Percentiles rank a stretch among this genome's conserved stretches.
phyloP scores from a whole-genome alignment of 2,329 filamentous ascomycete genomes.

The Fusarium equiseti region DNA sequence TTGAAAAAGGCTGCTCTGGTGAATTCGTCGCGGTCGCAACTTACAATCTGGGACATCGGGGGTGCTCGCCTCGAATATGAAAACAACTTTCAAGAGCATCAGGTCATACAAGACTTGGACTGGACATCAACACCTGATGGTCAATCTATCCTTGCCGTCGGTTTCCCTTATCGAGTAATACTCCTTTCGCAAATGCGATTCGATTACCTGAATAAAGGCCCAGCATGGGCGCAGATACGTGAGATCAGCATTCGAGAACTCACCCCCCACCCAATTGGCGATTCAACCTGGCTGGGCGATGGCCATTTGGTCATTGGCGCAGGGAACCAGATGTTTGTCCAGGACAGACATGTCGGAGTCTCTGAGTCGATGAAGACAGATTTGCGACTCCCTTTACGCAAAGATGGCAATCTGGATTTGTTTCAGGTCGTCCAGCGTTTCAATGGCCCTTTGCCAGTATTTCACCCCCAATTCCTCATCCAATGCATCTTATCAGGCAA shows the following conservation, averaged over 20 bases:
- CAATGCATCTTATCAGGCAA: slow-evolving; percentile 90
- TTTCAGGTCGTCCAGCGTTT: slow-evolving; percentile 86
- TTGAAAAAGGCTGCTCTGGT: slow-evolving; percentile 89
- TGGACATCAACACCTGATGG: slow-evolving; percentile 94
- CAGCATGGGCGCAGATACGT: slow-evolving; percentile 88
- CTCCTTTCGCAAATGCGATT: slow-evolving; percentile 90
- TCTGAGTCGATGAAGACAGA: slow-evolving; percentile 69
- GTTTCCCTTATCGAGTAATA: slow-evolving; percentile 86
- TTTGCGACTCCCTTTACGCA: slow-evolving; percentile 61
- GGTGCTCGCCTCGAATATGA: slow-evolving; percentile 85
- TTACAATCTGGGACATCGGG: slow-evolving; percentile 93
- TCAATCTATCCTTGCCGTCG: slow-evolving; percentile 91
- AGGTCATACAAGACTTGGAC: slow-evolving; percentile 86
- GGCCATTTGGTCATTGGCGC: slow-evolving; percentile 89
- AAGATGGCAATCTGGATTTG: slow-evolving; percentile 71
- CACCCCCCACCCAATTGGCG: slow-evolving; percentile 90
- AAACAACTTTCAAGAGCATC: slow-evolving; percentile 77
- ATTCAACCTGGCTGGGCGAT: slow-evolving; percentile 89
- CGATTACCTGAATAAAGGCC: slow-evolving; percentile 87
- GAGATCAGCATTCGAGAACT: slow-evolving; percentile 85
- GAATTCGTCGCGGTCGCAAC: slow-evolving; percentile 75
- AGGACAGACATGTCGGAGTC: slow-evolving; percentile 79
- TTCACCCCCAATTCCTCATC: slow-evolving; percentile 90
- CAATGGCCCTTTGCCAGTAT: slow-evolving; percentile 88
- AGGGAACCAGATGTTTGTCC: slow-evolving; percentile 90